Base-by-base conservation (phyloP, 208 protist species). In the Trypanosoma cruzi region DNA sequence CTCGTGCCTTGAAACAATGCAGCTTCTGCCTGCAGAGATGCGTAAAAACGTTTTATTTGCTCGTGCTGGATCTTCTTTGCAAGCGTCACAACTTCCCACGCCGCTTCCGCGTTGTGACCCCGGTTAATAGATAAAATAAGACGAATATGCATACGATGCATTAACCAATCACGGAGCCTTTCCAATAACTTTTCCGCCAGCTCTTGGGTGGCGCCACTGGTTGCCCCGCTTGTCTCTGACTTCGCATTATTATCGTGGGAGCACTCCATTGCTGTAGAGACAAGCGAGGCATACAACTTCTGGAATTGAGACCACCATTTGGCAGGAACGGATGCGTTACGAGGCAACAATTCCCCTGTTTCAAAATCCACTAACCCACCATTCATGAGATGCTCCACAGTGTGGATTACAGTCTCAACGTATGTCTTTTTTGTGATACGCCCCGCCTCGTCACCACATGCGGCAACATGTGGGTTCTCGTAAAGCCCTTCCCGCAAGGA, bases 71-170 rank as follows among this genome's bases (percentile, higher is more conserved):
- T 46, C 8, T 49, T 16, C 16, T 73, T 75, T 18, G 85, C 89
- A 31, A 95, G 60, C 11, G 32, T 60, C 6, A 86, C 76, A 4
- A 75, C 81, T 69, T 83, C 79, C 55, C 52, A 53, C 20, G 82
- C 84, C 11, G 59, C 79, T 13, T 49, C 84, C 10, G 64, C 63
- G 5, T 20, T 16, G 8, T 80, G 71, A 13, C 71, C 78, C 29
- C 92, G 58, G 73, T 96, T 95, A 40, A 95, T 73, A 6, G 85
- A 93, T 16, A 96, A 57, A n/a, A 96, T 68, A n/a, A 95, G 79
- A 7, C 85, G 82, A 50, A 94, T 71, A 69, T 92, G 85, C 83
- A 92, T 86, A n/a, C 26, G 22, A 36, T 67, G 52, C 20, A 65
- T 34, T 16, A 84, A 40, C 24, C 49, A 34, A 4, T 62, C 22